Evolutionary conservation across 345 rosid species (phyloP).

Genomic region (Zanthoxylum bungeanum): DNA sequence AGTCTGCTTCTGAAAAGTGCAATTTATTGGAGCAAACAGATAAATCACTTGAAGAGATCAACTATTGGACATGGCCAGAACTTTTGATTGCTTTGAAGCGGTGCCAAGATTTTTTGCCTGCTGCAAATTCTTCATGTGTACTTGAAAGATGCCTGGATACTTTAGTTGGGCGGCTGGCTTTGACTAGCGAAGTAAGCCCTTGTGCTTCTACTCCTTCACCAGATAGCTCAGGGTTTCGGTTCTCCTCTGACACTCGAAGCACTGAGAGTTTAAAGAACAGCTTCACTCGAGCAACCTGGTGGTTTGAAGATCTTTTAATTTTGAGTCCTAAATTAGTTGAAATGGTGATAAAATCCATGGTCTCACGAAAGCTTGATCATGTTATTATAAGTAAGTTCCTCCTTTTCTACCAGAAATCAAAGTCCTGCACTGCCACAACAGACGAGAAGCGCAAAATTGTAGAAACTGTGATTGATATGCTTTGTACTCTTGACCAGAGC

Average conservation of each 20-base stretch:
- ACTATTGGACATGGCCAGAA: conserved; percentile 80
- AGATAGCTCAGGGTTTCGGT: conserved; percentile 66
- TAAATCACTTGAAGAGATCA: conserved; percentile 62
- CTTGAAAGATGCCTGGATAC: conserved; percentile 58
- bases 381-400: conserved; percentile 57
- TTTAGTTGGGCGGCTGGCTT: conserved; percentile 49
- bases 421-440: conserved; percentile 33
- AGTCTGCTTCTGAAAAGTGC: conserved; percentile 25
- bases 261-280: conserved; percentile 77
- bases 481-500: conserved; percentile 48
- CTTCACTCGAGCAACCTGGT: conserved; percentile 59
- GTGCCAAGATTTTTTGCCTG: conserved; percentile 48
- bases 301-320: conserved; percentile 77
- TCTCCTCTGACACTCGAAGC: conserved; percentile 80
- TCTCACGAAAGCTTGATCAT: conserved; percentile 55
- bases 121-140: conserved; percentile 25
- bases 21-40: conserved; percentile 56
- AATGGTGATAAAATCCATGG: conserved; percentile 49
- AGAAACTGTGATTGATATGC: conserved; percentile 53
- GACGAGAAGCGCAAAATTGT: conserved; percentile 50
- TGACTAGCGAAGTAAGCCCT: conserved; percentile 63
- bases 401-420: conserved; percentile 77
- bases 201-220: conserved; percentile 75
- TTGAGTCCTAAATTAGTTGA: conserved; percentile 40
- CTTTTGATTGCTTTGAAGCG: conserved; percentile 63